Percentiles rank a stretch among this genome's conserved stretches.
Conservation (phyloP, 352 stramenopile species). For the Ophiocytium majus region DNA sequence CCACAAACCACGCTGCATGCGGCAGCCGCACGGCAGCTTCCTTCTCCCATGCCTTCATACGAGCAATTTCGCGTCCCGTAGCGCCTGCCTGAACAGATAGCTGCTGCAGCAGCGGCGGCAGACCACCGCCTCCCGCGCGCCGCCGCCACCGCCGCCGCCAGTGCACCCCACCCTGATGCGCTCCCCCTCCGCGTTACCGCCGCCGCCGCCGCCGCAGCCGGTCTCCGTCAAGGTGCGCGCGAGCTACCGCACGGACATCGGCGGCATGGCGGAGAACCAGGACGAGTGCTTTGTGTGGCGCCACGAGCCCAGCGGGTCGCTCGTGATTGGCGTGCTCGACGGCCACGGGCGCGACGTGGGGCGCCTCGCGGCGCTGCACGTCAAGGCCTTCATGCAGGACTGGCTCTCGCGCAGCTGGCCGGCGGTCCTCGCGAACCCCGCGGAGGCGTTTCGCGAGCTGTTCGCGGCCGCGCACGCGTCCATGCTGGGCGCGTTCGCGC, state of each 20-base stretch:
- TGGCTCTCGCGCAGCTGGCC: constrained; percentile 39
- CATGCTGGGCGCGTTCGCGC: constrained; percentile 39
- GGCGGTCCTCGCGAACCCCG: constrained; percentile 40
- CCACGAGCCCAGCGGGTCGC: constrained; percentile 37
- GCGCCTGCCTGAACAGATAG: too few species aligned
- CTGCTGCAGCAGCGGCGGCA: too few species aligned
- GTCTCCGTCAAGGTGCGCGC: constrained; percentile 33
- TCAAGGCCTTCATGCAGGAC: constrained; percentile 52
- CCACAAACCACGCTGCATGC: too few species aligned
- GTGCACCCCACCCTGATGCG: too few species aligned
- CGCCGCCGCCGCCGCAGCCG: background rate
- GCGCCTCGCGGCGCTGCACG: constrained; percentile 34
- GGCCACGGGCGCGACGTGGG: constrained; percentile 49
- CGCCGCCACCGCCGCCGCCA: too few species aligned
- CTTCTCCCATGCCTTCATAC: too few species aligned
- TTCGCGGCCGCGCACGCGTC: constrained; percentile 44
- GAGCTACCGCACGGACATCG: constrained; percentile 57
- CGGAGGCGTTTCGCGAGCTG: constrained; percentile 33
- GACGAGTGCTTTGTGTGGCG: constrained; percentile 75
- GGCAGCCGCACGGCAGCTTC: too few species aligned
- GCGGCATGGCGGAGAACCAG: constrained; percentile 71
- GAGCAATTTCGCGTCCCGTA: too few species aligned
- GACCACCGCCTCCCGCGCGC: too few species aligned
- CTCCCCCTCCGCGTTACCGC: too few species aligned
- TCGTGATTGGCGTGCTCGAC: constrained; percentile 53